Evolutionary conservation across 768 basidiomycete genomes (phyloP).

Genomic region (Polyporus arcularius): DNA sequence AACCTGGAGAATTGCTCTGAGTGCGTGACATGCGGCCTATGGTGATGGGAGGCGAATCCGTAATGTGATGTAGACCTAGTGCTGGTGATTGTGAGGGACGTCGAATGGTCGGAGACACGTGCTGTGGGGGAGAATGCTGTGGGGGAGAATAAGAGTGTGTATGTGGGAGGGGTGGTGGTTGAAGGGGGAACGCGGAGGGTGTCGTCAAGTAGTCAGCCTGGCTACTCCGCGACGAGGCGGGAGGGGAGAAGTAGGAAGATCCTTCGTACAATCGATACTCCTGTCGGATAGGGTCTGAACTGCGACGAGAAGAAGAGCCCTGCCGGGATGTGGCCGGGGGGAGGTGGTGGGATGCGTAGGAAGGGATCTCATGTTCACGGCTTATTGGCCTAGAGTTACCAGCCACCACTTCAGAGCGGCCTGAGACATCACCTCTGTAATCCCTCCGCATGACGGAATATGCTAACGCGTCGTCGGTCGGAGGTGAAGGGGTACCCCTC

Average conservation of each 20-base stretch:
- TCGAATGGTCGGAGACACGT: not conserved
- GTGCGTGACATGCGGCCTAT: constrained; percentile 3
- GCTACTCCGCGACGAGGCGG: constrained; percentile 12
- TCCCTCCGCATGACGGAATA: constrained; percentile 1
- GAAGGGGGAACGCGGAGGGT: not conserved
- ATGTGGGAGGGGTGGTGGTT: not conserved
- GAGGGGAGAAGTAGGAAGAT: constrained; percentile 4
- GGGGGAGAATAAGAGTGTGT: not conserved
- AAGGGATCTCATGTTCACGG: constrained; percentile 11
- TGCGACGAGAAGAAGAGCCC: constrained; percentile 6
- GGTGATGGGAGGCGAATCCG: constrained; percentile 5
- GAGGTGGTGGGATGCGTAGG: constrained; percentile 2
- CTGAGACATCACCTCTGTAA: not conserved
- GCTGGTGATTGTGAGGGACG: constrained; percentile 10
- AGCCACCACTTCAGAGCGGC: constrained; percentile 2
- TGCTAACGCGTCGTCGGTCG: not conserved
- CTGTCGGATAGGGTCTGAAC: constrained; percentile 7
- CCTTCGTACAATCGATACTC: constrained; percentile 1
- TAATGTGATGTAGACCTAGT: constrained; percentile 2
- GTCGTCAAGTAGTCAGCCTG: constrained; percentile 7
- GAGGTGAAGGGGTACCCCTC: constrained; percentile 28
- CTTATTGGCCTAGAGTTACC: constrained; percentile 12
- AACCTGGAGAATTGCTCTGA: not conserved
- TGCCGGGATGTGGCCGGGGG: constrained; percentile 2
- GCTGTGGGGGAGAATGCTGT: not conserved